Base-by-base conservation (phyloP, 768 basidiomycete genomes). In the Cyclocybe cylindracea region DNA sequence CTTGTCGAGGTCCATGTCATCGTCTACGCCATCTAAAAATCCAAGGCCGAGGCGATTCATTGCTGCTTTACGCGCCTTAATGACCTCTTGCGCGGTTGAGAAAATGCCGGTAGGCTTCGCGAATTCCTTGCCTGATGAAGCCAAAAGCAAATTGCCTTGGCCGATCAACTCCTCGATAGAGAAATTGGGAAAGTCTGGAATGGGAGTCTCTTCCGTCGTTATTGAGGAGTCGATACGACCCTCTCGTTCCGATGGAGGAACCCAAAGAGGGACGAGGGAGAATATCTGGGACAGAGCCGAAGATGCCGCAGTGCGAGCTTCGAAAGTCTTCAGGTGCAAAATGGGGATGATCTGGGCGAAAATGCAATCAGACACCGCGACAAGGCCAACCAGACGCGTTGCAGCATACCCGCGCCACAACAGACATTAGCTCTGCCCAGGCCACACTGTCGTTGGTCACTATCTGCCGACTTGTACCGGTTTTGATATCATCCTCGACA, bases 61-160 rank as follows among this genome's bases (percentile, higher is more conserved):
- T 8, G 92, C 91, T 62, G 94, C 93, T 62, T 87, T 89, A 19
- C 92, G 85, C 2, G 92, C 91, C 50, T 87, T 87, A 64, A 87
- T 90, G 4, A 95, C 89, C 65, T 95, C 93, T 33, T 83, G 79
- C 2, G 89, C 72, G 49, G 80, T 89, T 5, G 86, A 79, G 33
- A 89, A 76, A 44, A 91, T 87, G 10, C 85, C 86, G 3, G 82
- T 66, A 2, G 88, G 88, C 61, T 85, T 91, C 16, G 73, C 66
- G 55, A 94, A 98, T 68, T 99, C 96, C 61, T 93, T 94, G 5
- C 96, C 96, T 0, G 95, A 94, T 2, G 93, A 96, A 1, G 92
- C 90, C 2, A 99, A 78, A 3, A 99, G 80, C 3, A 92, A 80
- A 19, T 82, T 84, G 5, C 87, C 86, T 51, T 85, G 86, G n/a